Evolutionary conservation across 805 yeast genomes (phyloP).

Genomic region (Candida sonorensis): DNA sequence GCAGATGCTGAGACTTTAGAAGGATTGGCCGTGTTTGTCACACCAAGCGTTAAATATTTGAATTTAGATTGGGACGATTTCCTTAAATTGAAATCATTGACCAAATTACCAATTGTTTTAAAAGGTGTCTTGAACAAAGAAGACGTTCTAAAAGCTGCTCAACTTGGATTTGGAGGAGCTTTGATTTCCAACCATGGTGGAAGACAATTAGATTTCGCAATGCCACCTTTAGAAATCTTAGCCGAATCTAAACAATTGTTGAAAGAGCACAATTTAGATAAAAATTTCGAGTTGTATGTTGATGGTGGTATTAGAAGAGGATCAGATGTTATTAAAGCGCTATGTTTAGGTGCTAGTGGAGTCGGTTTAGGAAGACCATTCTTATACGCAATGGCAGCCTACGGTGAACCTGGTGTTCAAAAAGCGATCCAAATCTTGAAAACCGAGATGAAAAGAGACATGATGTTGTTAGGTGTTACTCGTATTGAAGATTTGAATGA

Average conservation of each 20-base stretch:
- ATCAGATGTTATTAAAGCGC: conserved; percentile 34
- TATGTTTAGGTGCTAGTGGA: conserved; percentile 36
- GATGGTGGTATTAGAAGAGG: conserved; percentile 41
- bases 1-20: conserved; percentile 33
- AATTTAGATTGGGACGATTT: conserved; percentile 52
- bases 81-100: conserved; percentile 37
- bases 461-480: conserved; percentile 60
- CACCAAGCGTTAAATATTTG: conserved; percentile 7
- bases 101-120: conserved; percentile 39
- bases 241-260: conserved; percentile 46
- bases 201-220: conserved; percentile 56
- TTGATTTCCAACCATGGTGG: conserved; percentile 72
- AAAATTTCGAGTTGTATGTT: conserved; percentile 30
- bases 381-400: conserved; percentile 69
- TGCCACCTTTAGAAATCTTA: conserved; percentile 54
- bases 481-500: conserved; percentile 38
- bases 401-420: conserved; percentile 68
- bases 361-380: conserved; percentile 75
- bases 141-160: conserved; percentile 53
- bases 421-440: conserved; percentile 57
- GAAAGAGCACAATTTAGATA: conserved; percentile 33
- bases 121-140: conserved; percentile 63
- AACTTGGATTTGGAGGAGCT: conserved; percentile 53
- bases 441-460: conserved; percentile 55
- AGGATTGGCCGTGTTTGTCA: conserved; percentile 7